Evolutionary conservation across 2,329 filamentous ascomycete genomes (phyloP).

Genomic region (Colletotrichum tropicale): DNA sequence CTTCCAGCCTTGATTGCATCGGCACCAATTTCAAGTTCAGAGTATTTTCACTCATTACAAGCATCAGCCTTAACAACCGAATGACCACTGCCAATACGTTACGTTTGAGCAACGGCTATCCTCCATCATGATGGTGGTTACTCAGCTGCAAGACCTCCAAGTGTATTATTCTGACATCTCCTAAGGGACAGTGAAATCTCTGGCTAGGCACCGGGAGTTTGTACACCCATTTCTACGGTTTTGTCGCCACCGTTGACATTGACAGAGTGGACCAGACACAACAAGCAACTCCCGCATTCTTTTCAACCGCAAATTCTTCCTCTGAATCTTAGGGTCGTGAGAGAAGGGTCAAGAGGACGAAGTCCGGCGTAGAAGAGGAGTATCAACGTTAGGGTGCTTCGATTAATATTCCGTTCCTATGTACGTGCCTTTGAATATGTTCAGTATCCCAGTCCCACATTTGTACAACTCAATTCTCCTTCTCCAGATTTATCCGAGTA

Average conservation of each 20-base stretch:
- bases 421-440: not conserved
- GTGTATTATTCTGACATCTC: not conserved
- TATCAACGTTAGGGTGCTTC: not conserved
- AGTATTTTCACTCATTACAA: not conserved
- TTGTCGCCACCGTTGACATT: not conserved
- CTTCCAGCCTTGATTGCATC: fast-evolving
- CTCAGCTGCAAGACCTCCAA: not conserved
- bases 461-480: not conserved
- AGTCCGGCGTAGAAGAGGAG: not conserved
- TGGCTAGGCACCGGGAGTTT: not conserved
- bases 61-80: not conserved
- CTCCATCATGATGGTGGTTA: not conserved
- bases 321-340: not conserved
- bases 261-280: not conserved
- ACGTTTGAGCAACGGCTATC: not conserved
- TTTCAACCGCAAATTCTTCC: not conserved
- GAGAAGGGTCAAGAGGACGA: not conserved
- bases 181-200: too few relatives aligned
- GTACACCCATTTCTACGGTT: not conserved
- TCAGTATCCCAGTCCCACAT: not conserved
- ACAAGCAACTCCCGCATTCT: not conserved
- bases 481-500: not conserved
- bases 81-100: not conserved
- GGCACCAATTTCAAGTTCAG: not conserved
- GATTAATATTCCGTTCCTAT: not conserved